Conservation (phyloP, 306 rosid genomes). For the Cicer judaicum region DNA sequence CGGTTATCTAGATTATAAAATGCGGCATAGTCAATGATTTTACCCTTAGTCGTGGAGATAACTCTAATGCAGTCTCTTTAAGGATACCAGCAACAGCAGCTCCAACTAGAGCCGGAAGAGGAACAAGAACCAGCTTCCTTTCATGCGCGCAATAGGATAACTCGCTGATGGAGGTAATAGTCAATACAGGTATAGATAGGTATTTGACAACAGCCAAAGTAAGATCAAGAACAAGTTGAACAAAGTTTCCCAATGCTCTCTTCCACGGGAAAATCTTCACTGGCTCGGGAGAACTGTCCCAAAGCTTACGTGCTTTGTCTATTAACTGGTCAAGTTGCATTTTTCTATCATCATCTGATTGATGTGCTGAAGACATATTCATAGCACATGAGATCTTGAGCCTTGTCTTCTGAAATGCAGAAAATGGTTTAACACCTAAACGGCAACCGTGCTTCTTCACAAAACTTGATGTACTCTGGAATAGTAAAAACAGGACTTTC, state of each 20-base stretch:
- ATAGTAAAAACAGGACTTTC: conserved; percentile 14
- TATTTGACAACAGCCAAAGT: conserved; percentile 67
- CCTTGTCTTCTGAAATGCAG: conserved; percentile 45
- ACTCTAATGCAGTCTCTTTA: conserved; percentile 63
- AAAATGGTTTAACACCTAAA: conserved; percentile 46
- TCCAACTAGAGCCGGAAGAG: conserved; percentile 73
- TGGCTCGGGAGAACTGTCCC: conserved; percentile 84
- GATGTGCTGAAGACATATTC: conserved; percentile 76
- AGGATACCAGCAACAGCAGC: conserved; percentile 70
- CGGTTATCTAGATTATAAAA: conserved; percentile 14
- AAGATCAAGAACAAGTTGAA: conserved; percentile 76
- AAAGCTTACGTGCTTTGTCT: conserved; percentile 58
- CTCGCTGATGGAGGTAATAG: conserved; percentile 78
- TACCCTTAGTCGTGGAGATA: conserved; percentile 81
- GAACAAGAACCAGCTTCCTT: conserved; percentile 71
- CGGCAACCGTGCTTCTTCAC: conserved; percentile 41
- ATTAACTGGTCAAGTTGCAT: conserved; percentile 51
- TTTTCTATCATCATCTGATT: conserved; percentile 60
- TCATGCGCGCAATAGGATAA: conserved; percentile 87
- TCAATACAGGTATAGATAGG: conserved; percentile 69
- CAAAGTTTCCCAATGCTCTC: conserved; percentile 66
- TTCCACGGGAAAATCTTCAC: conserved; percentile 87
- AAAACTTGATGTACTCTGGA: conserved; percentile 42
- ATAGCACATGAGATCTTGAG: conserved; percentile 55
- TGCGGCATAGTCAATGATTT: conserved; percentile 24